Evolutionary conservation across 2,329 filamentous ascomycete species (phyloP), one percentile per base, ranked within the genome.

Genomic region (Apiospora sp.): DNA sequence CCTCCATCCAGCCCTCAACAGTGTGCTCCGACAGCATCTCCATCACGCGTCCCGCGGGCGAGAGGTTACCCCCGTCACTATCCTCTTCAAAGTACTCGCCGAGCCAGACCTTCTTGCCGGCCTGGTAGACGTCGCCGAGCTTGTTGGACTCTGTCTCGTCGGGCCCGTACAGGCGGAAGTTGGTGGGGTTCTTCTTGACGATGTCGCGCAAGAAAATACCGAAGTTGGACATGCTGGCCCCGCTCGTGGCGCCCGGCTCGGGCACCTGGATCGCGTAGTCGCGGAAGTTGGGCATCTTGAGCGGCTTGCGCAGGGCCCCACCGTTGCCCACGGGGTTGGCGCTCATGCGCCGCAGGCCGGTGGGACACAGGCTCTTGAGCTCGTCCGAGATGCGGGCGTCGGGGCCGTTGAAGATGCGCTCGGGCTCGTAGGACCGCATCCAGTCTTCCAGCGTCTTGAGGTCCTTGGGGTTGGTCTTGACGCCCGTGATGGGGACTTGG

Each of bases 131-230:
- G 34, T 87, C 87, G 1, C 84, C 87, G 2, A 95, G 89, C 83
- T 95, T 95, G 84, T 95, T 95, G 30, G 92, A 94, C 80, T 95
- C 91, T 0, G 92, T 95, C 86, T 95, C 93, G 78, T 95, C 93
- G 0, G 93, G 93, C 0, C 93, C 93, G 76, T 94, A 94, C 7
- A 95, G 86, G 61, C 93, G 91, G 87, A 95, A 95, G 79, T 88
- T 92, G 72, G 84, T 86, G 75, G 84, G 86, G 78, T 95, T 95
- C 48, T 84, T 82, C 37, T 86, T 87, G 37, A 95, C 86, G 67
- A 95, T 85, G 72, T 94, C 92, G 44, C 89, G 88, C 67, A 95
- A 83, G 82, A 92, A 94, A 1, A 81, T 83, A 19, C 90, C 89
- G 83, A 94, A 92, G 78, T 92, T 93, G 30, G 82, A 82, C 93